phyloP scores from a whole-genome alignment of 2,329 filamentous ascomycete genomes.

The Helotiales sp. region DNA sequence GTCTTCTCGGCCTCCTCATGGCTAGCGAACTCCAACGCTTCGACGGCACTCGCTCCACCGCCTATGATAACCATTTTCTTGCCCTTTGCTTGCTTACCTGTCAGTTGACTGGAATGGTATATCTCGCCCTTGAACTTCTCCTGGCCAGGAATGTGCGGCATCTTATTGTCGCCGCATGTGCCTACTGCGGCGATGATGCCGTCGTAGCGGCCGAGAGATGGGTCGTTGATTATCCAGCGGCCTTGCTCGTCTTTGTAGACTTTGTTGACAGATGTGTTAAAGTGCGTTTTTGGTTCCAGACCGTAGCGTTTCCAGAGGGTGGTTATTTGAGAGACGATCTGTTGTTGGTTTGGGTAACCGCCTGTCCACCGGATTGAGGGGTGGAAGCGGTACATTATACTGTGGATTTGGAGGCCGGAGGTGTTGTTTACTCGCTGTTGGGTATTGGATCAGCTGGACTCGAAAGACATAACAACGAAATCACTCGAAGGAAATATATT shows the following conservation, averaged over 20 bases:
- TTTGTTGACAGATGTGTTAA: slow-evolving; percentile 71
- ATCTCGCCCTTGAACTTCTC: slow-evolving; percentile 74
- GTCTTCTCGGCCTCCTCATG: slow-evolving; percentile 69
- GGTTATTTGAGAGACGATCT: slow-evolving; percentile 75
- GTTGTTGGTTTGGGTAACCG: slow-evolving; percentile 77
- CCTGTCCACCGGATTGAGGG: slow-evolving; percentile 75
- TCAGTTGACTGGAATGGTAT: slow-evolving; percentile 76
- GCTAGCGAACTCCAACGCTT: slow-evolving; percentile 80
- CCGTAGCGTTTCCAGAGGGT: slow-evolving; percentile 77
- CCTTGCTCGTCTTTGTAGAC: slow-evolving; percentile 71
- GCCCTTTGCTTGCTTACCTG: slow-evolving; percentile 71
- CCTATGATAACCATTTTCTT: slow-evolving; percentile 81
- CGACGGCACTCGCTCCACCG: slow-evolving; percentile 80
- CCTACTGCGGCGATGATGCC: slow-evolving; percentile 80
- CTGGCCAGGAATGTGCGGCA: slow-evolving; percentile 72
- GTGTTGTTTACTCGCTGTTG: slow-evolving; percentile 77
- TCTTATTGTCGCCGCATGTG: slow-evolving; percentile 79
- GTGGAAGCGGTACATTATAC: slow-evolving; percentile 86
- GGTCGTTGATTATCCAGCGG: slow-evolving; percentile 78
- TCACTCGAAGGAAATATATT: background rate
- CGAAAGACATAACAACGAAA: no score
- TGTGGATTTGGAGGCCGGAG: slow-evolving; percentile 82
- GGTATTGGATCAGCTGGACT: background rate
- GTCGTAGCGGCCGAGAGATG: slow-evolving; percentile 73
- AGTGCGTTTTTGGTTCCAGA: slow-evolving; percentile 72